phyloP scores from a whole-genome alignment of 108 stramenopile species.

The Skeletonema tropicum region DNA sequence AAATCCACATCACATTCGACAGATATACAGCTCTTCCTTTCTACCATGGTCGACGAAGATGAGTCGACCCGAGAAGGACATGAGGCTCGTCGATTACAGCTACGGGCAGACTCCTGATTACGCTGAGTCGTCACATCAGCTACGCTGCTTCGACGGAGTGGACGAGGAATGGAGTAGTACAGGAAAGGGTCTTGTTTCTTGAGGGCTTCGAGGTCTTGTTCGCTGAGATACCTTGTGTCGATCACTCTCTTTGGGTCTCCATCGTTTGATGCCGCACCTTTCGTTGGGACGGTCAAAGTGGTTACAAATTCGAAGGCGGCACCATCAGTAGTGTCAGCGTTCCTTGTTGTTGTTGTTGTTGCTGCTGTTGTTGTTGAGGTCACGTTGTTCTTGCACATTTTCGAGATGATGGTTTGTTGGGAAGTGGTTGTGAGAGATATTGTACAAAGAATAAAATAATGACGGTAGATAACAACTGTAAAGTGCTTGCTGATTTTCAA shows the following conservation, averaged over 20 bases:
- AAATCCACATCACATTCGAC: neutral
- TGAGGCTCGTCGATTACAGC: neutral
- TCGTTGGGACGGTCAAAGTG: neutral
- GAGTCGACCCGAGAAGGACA: neutral
- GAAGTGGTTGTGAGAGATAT: too few species aligned
- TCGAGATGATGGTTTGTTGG: too few species aligned
- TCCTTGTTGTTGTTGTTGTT: neutral
- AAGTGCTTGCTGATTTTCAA: too few species aligned
- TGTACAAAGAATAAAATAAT: too few species aligned
- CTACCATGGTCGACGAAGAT: neutral
- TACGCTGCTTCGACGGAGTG: neutral
- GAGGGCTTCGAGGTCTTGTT: neutral
- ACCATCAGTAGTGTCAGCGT: neutral
- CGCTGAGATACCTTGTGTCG: neutral
- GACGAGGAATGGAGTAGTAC: conserved; percentile 5
- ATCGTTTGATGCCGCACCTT: neutral
- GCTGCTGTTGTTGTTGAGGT: neutral
- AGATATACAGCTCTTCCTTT: neutral
- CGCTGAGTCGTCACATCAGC: neutral
- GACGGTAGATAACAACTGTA: too few species aligned
- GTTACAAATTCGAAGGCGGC: neutral
- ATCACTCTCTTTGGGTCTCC: neutral
- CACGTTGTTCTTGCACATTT: too few species aligned
- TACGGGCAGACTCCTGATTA: neutral
- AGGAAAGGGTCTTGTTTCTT: neutral